Evolutionary conservation across 2,329 filamentous ascomycete genomes (phyloP), one percentile per base, ranked within the genome.

Genomic region (Aureobasidium sp.): DNA sequence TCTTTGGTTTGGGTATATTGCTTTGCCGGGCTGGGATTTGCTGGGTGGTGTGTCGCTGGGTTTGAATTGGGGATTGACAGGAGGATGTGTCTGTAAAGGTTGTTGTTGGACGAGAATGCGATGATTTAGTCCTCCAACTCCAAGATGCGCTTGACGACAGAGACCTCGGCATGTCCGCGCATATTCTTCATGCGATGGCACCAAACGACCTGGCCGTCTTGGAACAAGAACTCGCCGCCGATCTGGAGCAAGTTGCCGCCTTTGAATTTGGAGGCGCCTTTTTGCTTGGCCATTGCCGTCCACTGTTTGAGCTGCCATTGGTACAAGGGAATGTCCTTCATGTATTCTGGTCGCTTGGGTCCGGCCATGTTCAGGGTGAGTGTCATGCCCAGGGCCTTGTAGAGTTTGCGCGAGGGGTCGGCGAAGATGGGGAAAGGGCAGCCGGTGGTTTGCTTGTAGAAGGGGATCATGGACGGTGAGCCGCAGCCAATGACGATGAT

Each of bases 101-200:
- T 25, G 6, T 47, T 15, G 7, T 17, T 31, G 21, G 4, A 27
- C 9, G 5, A 13, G 19, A 4, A n/a, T 38, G 47, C 8, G 11
- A 15, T 0, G 7, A 1, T 38, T 25, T 29, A 58, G 17, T 69
- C 69, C 53, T 74, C 72, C 46, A 75, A 62, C 62, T 73, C 73
- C 58, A 75, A 60, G 45, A 75, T 43, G 64, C 65, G 66, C 62
- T 71, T 65, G 43, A 75, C 61, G 23, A 69, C 66, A 35, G 58
- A 57, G 27, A 75, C 66, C 61, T 75, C 73, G 7, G 70, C 68
- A 62, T 75, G 74, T 37, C 69, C 68, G 27, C 74, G 65, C 50
- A 68, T 71, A 47, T 73, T 71, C 61, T 65, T 67, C 74, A 75
- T 75, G 13, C 74, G 70, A 67, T 75, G 72, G 60, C 74, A 74